A percentile compares a stretch with the other conserved stretches of the same genome.
Evolutionary conservation across 208 protist species (phyloP).

Genomic region (Endotrypanum monterogeii): DNA sequence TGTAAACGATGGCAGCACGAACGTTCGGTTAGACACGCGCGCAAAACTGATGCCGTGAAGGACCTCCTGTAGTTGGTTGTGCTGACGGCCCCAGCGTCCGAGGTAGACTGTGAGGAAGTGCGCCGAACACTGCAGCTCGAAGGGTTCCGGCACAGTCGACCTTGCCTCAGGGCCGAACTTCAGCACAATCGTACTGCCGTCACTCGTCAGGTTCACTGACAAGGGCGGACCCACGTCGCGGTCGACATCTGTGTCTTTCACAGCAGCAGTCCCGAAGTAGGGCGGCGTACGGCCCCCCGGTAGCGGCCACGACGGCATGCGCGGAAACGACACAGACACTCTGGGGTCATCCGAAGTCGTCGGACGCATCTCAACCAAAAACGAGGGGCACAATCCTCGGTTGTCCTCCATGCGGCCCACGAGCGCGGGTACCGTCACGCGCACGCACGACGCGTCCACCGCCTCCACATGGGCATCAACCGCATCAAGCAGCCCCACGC

Average conservation of each 20-base stretch:
- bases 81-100: slow-evolving; percentile 18
- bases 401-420: background rate
- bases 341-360: background rate
- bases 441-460: slow-evolving; percentile 2
- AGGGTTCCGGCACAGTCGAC: background rate
- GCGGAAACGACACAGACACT: background rate
- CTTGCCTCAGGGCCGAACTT: background rate
- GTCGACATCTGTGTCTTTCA: slow-evolving; percentile 18
- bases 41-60: slow-evolving; percentile 15
- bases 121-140: slow-evolving; percentile 10
- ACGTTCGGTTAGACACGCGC: slow-evolving; percentile 7
- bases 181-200: background rate
- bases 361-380: background rate
- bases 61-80: slow-evolving; percentile 25
- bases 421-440: background rate
- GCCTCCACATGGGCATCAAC: background rate
- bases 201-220: background rate
- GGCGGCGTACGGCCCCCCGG: slow-evolving; percentile 1
- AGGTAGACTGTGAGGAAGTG: slow-evolving; percentile 18
- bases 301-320: slow-evolving; percentile 11
- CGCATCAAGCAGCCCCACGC: background rate
- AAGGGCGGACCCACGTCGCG: slow-evolving; percentile 1
- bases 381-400: background rate
- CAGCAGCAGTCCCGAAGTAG: slow-evolving; percentile 15
- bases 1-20: slow-evolving; percentile 11